These are phyloP conservation scores for Mollisia scopiformis DNA, from an alignment of 2,329 filamentous ascomycete species.

Conservation along the genomic window DNA sequence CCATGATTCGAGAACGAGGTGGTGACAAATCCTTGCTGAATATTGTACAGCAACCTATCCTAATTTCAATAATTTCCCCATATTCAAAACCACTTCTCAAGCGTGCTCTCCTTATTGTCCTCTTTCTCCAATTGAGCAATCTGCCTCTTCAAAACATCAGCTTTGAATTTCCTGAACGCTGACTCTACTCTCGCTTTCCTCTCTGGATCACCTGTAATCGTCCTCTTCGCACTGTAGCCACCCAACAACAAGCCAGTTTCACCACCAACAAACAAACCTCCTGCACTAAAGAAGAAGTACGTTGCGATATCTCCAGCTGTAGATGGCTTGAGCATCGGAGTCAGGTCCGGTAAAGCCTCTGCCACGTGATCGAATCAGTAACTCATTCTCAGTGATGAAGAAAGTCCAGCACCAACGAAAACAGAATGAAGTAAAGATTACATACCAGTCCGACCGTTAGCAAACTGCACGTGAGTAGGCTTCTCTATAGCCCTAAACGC, in stretches of 20 bases:
- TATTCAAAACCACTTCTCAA: slow-evolving; percentile 2
- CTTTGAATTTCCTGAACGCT: slow-evolving; percentile 64
- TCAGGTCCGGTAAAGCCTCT: slow-evolving; percentile 66
- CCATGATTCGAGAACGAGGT: no score
- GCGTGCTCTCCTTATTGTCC: slow-evolving; percentile 14
- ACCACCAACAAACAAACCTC: slow-evolving; percentile 66
- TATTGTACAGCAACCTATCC: neutral
- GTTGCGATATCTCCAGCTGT: slow-evolving; percentile 62
- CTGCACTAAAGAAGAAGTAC: slow-evolving; percentile 63
- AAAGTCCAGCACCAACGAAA: neutral
- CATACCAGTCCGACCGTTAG: slow-evolving; percentile 59
- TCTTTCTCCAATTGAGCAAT: slow-evolving; percentile 55
- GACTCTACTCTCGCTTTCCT: slow-evolving; percentile 59
- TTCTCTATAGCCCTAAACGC: slow-evolving; percentile 63
- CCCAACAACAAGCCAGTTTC: slow-evolving; percentile 64
- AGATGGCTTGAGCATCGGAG: slow-evolving; percentile 58
- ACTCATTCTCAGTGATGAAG: neutral
- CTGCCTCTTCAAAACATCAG: slow-evolving; percentile 64
- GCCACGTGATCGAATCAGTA: slow-evolving; percentile 4
- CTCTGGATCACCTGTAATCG: slow-evolving; percentile 56
- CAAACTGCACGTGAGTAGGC: slow-evolving; percentile 64
- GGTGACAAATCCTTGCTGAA: no score
- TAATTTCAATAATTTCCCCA: neutral
- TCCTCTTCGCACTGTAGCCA: slow-evolving; percentile 53
- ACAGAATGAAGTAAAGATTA: neutral